phyloP scores from a whole-genome alignment of 2,329 filamentous ascomycete species.

The Aspergillus alliaceus region DNA sequence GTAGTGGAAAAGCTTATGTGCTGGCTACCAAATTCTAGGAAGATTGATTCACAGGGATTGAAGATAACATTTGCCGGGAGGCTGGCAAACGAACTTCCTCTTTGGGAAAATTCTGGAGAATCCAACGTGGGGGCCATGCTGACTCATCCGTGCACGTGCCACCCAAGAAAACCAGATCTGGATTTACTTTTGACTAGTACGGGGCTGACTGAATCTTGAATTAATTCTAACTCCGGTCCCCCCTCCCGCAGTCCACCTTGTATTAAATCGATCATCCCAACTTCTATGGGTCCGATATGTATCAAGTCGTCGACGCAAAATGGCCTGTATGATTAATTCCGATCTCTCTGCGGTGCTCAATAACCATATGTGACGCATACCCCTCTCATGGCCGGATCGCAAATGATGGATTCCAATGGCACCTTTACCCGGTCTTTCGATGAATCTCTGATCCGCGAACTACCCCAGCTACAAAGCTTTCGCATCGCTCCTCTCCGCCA shows the following conservation, averaged over 20 bases:
- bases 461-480: slow-evolving; percentile 42
- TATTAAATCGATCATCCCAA: background rate
- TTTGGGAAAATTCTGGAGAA: background rate
- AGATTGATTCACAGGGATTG: background rate
- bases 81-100: background rate
- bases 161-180: background rate
- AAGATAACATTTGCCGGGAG: background rate
- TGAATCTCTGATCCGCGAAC: slow-evolving; percentile 43
- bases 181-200: background rate
- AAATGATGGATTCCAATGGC: slow-evolving; percentile 33
- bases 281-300: background rate
- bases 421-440: slow-evolving; percentile 37
- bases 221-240: background rate
- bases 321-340: background rate
- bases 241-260: background rate
- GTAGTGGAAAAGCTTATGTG: background rate
- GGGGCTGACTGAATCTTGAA: background rate
- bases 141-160: background rate
- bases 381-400: slow-evolving; percentile 11
- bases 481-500: slow-evolving; percentile 51
- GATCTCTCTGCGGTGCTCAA: background rate
- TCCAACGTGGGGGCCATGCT: background rate
- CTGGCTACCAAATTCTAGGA: background rate
- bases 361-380: slow-evolving; percentile 9
- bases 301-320: background rate